These are phyloP conservation scores for Huiozyma naganishii DNA, from an alignment of 805 yeast species.

Conservation along the genomic window DNA sequence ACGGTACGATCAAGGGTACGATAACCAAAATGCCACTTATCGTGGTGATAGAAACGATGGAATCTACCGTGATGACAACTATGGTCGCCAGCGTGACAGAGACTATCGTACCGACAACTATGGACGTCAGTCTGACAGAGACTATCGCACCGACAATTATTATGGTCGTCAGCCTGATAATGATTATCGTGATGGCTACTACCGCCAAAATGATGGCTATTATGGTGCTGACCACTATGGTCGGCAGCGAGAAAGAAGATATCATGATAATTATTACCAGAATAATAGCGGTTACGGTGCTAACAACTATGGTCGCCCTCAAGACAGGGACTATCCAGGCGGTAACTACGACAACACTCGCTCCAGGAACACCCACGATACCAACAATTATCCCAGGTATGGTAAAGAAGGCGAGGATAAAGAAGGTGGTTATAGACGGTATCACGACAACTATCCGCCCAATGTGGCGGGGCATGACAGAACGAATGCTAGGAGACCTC, in stretches of 20 bases:
- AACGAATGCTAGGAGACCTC: no score
- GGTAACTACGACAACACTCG: no score
- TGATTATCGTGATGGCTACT: neutral
- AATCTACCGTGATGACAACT: neutral
- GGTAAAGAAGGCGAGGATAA: neutral
- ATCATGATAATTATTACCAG: neutral
- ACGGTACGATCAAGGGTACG: slow-evolving; percentile 11
- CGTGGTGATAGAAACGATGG: slow-evolving; percentile 3
- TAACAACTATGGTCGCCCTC: no score
- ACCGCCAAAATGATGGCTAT: neutral
- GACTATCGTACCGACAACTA: neutral
- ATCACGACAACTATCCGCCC: no score
- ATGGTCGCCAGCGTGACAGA: neutral
- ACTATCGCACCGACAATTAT: neutral
- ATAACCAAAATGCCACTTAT: slow-evolving; percentile 2
- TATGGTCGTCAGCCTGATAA: neutral
- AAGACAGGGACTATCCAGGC: no score
- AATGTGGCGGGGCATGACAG: no score
- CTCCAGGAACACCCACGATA: no score
- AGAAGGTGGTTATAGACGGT: no score
- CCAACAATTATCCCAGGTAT: no score
- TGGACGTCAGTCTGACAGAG: neutral
- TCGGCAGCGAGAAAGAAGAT: neutral
- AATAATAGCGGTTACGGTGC: no score
- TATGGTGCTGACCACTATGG: neutral